Percentiles rank a stretch among this genome's conserved stretches.
These are phyloP conservation scores for Botryotinia convoluta DNA, from an alignment of 2,329 filamentous ascomycete species.

Conservation along the genomic window DNA sequence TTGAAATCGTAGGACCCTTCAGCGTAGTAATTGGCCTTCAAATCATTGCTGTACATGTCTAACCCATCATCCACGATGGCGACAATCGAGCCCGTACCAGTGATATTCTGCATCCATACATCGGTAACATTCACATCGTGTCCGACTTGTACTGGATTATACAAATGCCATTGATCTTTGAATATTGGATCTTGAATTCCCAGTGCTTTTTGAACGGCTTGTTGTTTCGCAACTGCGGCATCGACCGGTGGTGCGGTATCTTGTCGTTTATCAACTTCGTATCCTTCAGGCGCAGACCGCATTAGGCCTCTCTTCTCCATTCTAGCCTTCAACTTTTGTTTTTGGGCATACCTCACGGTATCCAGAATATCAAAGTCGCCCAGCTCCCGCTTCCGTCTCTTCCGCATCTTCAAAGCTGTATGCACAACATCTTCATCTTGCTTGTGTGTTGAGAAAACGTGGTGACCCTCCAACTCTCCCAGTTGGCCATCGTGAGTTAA, in stretches of 20 bases:
- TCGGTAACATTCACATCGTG: conserved; percentile 97
- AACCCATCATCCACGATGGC: conserved; percentile 95
- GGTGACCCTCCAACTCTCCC: conserved; percentile 74
- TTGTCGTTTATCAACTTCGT: conserved; percentile 26
- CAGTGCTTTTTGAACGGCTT: conserved; percentile 62
- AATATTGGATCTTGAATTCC: conserved; percentile 88
- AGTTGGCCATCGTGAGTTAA: conserved; percentile 78
- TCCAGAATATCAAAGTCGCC: conserved; percentile 62
- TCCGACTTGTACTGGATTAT: conserved; percentile 75
- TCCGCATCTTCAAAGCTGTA: conserved; percentile 50
- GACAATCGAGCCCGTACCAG: conserved; percentile 82
- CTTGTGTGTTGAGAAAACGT: conserved; percentile 77
- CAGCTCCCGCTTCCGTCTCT: conserved; percentile 58
- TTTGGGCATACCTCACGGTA: conserved; percentile 73
- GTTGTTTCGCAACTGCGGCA: conserved; percentile 54
- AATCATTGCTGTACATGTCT: conserved; percentile 91
- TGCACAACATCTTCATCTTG: conserved; percentile 57
- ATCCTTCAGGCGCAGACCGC: conserved; percentile 31
- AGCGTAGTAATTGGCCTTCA: conserved; percentile 91
- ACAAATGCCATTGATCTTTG: conserved; percentile 90
- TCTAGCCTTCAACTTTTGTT: conserved; percentile 63
- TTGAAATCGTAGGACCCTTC: conserved; percentile 96
- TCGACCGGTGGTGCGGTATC: conserved; percentile 24
- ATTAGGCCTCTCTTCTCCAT: conserved; percentile 52
- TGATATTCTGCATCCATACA: conserved; percentile 87